Evolutionary conservation across 805 yeast genomes (phyloP).

Genomic region (Wickerhamomyces canadensis): DNA sequence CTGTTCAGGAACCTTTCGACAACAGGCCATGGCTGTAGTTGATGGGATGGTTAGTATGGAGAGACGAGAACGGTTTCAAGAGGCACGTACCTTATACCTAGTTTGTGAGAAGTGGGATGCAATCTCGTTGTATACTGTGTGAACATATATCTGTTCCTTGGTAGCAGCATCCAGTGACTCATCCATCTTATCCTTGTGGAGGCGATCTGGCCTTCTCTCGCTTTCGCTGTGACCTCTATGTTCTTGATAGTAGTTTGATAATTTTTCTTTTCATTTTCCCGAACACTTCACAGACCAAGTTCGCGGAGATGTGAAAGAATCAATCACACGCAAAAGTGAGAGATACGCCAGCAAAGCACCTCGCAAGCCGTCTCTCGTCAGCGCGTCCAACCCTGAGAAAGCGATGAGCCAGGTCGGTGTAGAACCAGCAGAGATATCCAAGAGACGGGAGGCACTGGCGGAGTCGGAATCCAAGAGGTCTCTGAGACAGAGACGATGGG

Average conservation of each 20-base stretch:
- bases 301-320: background rate
- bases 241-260: background rate
- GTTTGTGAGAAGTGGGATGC: conserved; percentile 93
- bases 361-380: background rate
- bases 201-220: background rate
- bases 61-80: too few relatives aligned
- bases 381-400: background rate
- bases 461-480: conserved; percentile 18
- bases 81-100: conserved; percentile 53
- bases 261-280: too few relatives aligned
- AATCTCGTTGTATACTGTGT: conserved; percentile 87
- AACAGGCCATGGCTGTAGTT: conserved; percentile 97
- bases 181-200: conserved; percentile 9
- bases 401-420: conserved; percentile 1
- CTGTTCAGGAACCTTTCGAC: conserved; percentile 63
- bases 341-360: background rate
- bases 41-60: conserved; percentile 1
- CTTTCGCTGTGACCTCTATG: background rate
- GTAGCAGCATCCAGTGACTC: conserved; percentile 36
- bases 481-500: conserved; percentile 18
- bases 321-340: background rate
- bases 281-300: background rate
- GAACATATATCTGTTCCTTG: conserved; percentile 78
- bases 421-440: background rate
- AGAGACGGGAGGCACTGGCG: conserved; percentile 6